Evolutionary conservation across 2,329 filamentous ascomycete genomes (phyloP).

Genomic region (Aureobasidium subglaciale): DNA sequence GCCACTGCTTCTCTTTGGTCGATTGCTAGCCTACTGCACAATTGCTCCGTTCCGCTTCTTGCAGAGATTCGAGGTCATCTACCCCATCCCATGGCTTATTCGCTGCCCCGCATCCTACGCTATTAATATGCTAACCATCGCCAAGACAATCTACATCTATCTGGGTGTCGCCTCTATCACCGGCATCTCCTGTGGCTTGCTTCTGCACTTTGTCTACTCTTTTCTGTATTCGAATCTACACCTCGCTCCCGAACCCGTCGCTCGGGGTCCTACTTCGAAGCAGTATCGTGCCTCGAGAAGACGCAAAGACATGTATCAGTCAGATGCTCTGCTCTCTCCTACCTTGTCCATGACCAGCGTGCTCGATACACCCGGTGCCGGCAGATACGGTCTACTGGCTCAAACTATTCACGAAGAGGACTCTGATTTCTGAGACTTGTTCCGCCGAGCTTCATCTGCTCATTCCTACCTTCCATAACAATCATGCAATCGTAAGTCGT

Average conservation of each 20-base stretch:
- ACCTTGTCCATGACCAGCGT: slow-evolving; percentile 19
- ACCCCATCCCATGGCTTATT: neutral
- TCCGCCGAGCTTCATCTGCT: neutral
- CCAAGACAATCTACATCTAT: slow-evolving; percentile 45
- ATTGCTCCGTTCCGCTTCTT: slow-evolving; percentile 46
- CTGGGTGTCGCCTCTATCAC: slow-evolving; percentile 61
- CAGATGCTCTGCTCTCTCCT: slow-evolving; percentile 19
- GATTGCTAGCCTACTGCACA: slow-evolving; percentile 34
- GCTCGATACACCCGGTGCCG: slow-evolving; percentile 26
- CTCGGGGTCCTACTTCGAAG: slow-evolving; percentile 22
- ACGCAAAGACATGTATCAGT: slow-evolving; percentile 20
- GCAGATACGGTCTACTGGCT: slow-evolving; percentile 47
- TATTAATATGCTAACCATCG: slow-evolving; percentile 28
- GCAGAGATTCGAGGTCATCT: slow-evolving; percentile 45
- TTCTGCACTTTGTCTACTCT: slow-evolving; percentile 52
- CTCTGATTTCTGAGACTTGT: slow-evolving; percentile 37
- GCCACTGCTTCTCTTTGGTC: slow-evolving; percentile 43
- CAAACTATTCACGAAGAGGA: slow-evolving; percentile 68
- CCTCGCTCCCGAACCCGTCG: slow-evolving; percentile 13
- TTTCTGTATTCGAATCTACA: slow-evolving; percentile 34
- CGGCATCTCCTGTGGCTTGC: slow-evolving; percentile 56
- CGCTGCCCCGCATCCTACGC: slow-evolving; percentile 1
- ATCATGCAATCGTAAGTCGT: slow-evolving; percentile 9
- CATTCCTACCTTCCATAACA: neutral
- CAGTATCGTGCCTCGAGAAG: slow-evolving; percentile 28